These are phyloP conservation scores for Phialophora verrucosa DNA, from an alignment of 2,329 filamentous ascomycete genomes.

Conservation along the genomic window DNA sequence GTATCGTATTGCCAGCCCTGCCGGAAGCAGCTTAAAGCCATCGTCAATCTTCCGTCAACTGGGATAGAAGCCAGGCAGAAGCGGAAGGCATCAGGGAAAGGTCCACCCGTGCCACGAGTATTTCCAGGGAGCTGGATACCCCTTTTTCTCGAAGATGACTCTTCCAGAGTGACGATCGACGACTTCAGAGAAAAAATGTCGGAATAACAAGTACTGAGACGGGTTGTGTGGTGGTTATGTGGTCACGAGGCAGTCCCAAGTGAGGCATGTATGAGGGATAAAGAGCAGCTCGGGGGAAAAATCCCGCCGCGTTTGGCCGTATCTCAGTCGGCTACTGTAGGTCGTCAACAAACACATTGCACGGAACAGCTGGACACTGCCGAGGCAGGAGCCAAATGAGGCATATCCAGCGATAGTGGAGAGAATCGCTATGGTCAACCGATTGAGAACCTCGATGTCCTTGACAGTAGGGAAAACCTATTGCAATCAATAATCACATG, in stretches of 20 bases:
- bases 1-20: conserved; percentile 19
- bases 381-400: neutral
- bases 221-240: neutral
- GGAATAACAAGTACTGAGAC: no score
- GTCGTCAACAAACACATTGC: neutral
- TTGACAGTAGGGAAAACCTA: neutral
- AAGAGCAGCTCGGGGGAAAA: neutral
- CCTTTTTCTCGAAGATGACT: conserved; percentile 14
- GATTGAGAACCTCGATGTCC: no score
- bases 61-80: conserved; percentile 29
- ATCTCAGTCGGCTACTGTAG: neutral
- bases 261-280: conserved; percentile 17
- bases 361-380: neutral
- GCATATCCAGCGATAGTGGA: neutral
- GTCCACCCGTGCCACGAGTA: conserved; percentile 30
- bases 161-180: conserved; percentile 12
- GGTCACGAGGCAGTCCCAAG: conserved; percentile 13
- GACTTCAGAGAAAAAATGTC: neutral
- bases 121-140: conserved; percentile 23
- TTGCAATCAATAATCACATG: neutral
- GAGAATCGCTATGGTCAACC: neutral
- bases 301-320: conserved; percentile 10
- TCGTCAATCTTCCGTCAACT: conserved; percentile 14
- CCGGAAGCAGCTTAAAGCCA: conserved; percentile 12
- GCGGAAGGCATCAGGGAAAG: conserved; percentile 25